Evolutionary conservation across 371 early-diverging fungal genomes (phyloP).

Genomic region (Actinomortierella wolfii): DNA sequence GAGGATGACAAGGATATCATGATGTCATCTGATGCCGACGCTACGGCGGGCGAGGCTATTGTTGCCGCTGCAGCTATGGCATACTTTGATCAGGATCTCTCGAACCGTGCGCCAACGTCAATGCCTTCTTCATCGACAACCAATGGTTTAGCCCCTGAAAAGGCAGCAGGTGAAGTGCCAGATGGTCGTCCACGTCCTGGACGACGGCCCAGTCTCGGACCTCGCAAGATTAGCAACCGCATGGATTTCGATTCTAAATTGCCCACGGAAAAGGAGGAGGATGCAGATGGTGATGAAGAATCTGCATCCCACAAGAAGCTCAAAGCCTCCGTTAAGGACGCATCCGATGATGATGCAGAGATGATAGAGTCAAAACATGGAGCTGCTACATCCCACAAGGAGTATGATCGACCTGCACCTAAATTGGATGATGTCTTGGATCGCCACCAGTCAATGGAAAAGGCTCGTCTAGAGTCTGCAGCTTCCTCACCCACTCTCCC

Average conservation of each 20-base stretch:
- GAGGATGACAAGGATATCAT: conserved; percentile 4
- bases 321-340: neutral
- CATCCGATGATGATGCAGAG: neutral
- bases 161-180: too few species aligned
- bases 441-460: too few species aligned
- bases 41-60: conserved; percentile 28
- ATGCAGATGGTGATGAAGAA: neutral
- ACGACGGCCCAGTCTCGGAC: conserved; percentile 29
- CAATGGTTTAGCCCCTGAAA: too few species aligned
- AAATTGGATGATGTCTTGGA: too few species aligned
- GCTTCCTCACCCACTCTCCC: neutral
- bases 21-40: conserved; percentile 18
- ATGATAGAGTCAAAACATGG: neutral
- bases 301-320: neutral
- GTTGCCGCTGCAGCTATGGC: conserved; percentile 24
- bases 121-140: too few species aligned
- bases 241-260: conserved; percentile 7
- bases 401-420: too few species aligned
- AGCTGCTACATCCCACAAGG: neutral
- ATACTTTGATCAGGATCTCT: conserved; percentile 12
- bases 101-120: too few species aligned
- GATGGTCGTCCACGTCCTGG: neutral
- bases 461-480: too few species aligned
- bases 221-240: conserved; percentile 35
- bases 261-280: neutral